Conservation (phyloP, 225 moss, liverwort and hornwort genomes). For the Ulota crispa region DNA sequence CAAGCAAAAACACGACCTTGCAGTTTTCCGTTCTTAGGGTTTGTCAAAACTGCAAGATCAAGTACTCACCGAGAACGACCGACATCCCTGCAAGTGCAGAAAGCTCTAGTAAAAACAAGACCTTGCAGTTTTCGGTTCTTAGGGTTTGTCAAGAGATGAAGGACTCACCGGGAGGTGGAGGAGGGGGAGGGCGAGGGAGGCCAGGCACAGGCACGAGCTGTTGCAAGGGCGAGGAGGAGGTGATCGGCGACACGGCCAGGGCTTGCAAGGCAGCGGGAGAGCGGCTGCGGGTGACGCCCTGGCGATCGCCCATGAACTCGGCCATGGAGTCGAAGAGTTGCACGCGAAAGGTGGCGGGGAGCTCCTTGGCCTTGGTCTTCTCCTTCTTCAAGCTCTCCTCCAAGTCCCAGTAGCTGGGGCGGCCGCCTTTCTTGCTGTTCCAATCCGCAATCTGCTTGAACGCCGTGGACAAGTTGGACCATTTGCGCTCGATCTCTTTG, state of each 20-base stretch:
- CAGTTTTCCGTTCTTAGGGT: too few species aligned
- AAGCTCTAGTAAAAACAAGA: too few species aligned
- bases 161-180: conserved; percentile 41
- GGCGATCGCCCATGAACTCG: conserved; percentile 64
- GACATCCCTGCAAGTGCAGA: too few species aligned
- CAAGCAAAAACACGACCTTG: neutral
- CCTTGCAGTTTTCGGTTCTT: too few species aligned
- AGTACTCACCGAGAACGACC: too few species aligned
- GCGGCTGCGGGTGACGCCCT: conserved; percentile 42
- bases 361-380: conserved; percentile 69
- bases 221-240: conserved; percentile 10
- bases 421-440: conserved; percentile 55
- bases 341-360: conserved; percentile 61
- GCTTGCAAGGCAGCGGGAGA: conserved; percentile 37
- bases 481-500: conserved; percentile 67
- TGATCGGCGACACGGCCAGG: neutral
- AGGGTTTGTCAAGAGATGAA: neutral
- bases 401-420: conserved; percentile 65
- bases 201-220: conserved; percentile 33
- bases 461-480: conserved; percentile 67
- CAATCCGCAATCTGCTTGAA: conserved; percentile 76
- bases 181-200: conserved; percentile 38
- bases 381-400: conserved; percentile 64
- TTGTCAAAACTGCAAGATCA: too few species aligned
- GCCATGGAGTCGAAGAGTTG: conserved; percentile 69